A percentile compares a stretch with the other conserved stretches of the same genome.
Conservation (phyloP, 2,329 filamentous ascomycete genomes). For the Fusarium setosum region DNA sequence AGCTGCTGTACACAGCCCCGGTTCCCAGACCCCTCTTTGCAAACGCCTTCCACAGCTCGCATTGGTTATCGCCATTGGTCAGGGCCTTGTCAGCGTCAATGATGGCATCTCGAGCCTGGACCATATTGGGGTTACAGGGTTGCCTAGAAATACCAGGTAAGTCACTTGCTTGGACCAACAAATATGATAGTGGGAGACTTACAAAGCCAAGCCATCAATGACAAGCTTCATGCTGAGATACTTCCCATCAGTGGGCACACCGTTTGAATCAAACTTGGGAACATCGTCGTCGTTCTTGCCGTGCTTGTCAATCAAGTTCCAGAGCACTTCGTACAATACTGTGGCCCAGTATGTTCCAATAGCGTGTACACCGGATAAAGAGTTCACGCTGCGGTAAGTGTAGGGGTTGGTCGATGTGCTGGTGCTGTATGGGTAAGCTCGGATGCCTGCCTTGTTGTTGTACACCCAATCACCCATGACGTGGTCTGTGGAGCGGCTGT, state of each 20-base stretch:
- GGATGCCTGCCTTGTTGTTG: constrained; percentile 57
- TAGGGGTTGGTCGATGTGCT: constrained; percentile 60
- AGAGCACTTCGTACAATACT: constrained; percentile 66
- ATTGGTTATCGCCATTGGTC: constrained; percentile 62
- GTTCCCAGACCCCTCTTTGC: constrained; percentile 66
- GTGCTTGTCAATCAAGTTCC: constrained; percentile 68
- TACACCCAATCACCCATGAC: constrained; percentile 62
- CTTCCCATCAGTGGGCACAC: constrained; percentile 63
- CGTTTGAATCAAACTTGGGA: constrained; percentile 54
- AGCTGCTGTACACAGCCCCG: constrained; percentile 46
- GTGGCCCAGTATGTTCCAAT: constrained; percentile 55
- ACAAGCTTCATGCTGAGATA: constrained; percentile 65
- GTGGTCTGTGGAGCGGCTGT: constrained; percentile 60
- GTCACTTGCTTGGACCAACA: neutral
- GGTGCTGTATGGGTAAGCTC: constrained; percentile 64
- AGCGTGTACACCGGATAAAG: constrained; percentile 53
- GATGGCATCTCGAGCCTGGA: constrained; percentile 65
- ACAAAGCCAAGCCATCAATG: constrained; percentile 61
- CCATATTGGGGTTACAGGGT: constrained; percentile 66
- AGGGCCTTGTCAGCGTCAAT: constrained; percentile 64
- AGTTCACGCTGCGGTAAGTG: constrained; percentile 59
- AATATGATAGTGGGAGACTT: neutral
- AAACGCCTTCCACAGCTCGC: constrained; percentile 65
- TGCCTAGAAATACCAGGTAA: constrained; percentile 45
- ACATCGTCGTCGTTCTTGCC: constrained; percentile 58